Base-by-base conservation (phyloP, 1,139 yeast species). In the Yamadazyma dushanensis region DNA sequence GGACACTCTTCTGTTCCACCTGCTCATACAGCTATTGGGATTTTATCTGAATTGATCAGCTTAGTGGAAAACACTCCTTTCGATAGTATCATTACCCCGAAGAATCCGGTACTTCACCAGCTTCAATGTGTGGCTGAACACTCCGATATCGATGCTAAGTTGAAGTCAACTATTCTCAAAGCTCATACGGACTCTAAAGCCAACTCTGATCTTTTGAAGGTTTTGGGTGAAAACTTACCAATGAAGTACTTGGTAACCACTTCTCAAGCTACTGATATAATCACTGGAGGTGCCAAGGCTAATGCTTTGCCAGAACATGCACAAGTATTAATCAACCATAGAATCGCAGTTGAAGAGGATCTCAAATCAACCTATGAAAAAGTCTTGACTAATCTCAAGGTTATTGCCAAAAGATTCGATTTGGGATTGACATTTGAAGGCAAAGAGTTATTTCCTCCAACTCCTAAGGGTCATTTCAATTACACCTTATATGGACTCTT, bases 261-360 rank as follows among this genome's bases (percentile, higher is more conserved):
- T 1, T 73, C 86, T 3, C 87, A 80, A 53, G 86, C 89, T 0
- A 66, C 76, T 14, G 89, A 83, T 53, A 66, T 80, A 9, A 63
- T 83, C 35, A 48, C 58, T n/a, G 90, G 89, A 4, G 92, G 90
- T 18, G 74, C 73, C 28, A 83, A 83, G 55, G 63, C 78, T 25
- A 83, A 83, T 51, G 90, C 90, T 3, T 64, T 85, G 39, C 94
- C 95, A 1, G 94, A 85, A 51, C 70, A 66, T 44, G 83, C 76
- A 5, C 62, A 66, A 9, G 65, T 80, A 14, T 56, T 70, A 35
- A 66, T 83, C 33, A 80, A 82, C 55, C 77, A 78, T 42, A 66
- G 89, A 44, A 66, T 80, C 37, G 73, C 79, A 4, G 59, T 76
- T 13, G 83, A 76, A 40, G 70, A 73, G 27, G 45, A 66, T 9